Evolutionary conservation across 768 basidiomycete genomes (phyloP).

Genomic region (Leccinum obscurum): DNA sequence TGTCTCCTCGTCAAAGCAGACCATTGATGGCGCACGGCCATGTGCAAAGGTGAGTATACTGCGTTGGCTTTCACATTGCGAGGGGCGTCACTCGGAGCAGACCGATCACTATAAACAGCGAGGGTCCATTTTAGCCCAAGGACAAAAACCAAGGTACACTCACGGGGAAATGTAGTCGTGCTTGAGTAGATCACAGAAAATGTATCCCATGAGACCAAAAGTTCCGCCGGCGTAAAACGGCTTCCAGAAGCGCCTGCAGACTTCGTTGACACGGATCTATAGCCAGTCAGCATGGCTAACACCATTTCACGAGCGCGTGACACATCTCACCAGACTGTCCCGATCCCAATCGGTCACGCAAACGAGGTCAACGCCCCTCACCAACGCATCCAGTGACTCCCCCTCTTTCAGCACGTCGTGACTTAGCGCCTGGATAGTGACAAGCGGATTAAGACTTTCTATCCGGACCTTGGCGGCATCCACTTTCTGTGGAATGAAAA

Average conservation of each 20-base stretch:
- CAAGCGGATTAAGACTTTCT: slow-evolving; percentile 90
- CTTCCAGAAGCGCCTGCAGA: slow-evolving; percentile 71
- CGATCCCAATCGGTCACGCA: slow-evolving; percentile 81
- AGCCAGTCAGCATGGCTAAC: slow-evolving; percentile 8
- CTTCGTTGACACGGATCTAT: slow-evolving; percentile 69
- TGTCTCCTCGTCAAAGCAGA: slow-evolving; percentile 65
- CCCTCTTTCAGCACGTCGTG: slow-evolving; percentile 47
- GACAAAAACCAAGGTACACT: slow-evolving; percentile 33
- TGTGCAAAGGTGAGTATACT: slow-evolving; percentile 62
- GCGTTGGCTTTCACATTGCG: slow-evolving; percentile 61
- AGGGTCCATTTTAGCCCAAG: slow-evolving; percentile 9
- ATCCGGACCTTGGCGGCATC: slow-evolving; percentile 83
- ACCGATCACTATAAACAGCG: slow-evolving; percentile 53
- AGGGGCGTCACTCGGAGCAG: slow-evolving; percentile 54
- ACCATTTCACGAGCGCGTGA: neutral
- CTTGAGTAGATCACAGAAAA: slow-evolving; percentile 88
- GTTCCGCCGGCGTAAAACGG: slow-evolving; percentile 92
- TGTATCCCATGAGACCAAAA: slow-evolving; percentile 89
- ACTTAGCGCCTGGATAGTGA: slow-evolving; percentile 70
- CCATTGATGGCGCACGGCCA: slow-evolving; percentile 71
- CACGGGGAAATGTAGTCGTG: slow-evolving; percentile 88
- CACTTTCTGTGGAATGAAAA: slow-evolving; percentile 59
- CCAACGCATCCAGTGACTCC: slow-evolving; percentile 55
- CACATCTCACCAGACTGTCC: slow-evolving; percentile 62
- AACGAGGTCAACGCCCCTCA: slow-evolving; percentile 76